Percentiles rank a stretch among this genome's conserved stretches.
These are phyloP conservation scores for Sesbania bispinosa DNA, from an alignment of 306 rosid species.

Conservation along the genomic window DNA sequence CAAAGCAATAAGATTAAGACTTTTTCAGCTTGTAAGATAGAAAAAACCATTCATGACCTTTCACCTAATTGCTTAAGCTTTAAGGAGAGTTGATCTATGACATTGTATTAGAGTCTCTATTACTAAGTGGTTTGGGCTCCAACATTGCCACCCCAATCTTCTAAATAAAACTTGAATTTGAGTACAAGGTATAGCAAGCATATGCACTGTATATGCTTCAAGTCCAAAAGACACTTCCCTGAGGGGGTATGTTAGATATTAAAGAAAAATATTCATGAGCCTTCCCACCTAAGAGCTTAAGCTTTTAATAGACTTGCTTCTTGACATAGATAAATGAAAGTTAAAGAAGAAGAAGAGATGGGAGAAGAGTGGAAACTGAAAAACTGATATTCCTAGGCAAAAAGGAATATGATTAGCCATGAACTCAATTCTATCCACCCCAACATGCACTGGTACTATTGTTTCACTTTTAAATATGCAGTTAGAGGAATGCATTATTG, in stretches of 20 bases:
- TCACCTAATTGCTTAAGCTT: constrained; percentile 4
- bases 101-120: not conserved
- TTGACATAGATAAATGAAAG: not conserved
- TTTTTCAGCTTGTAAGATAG: not conserved
- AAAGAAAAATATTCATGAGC: not conserved
- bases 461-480: not conserved
- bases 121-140: not conserved
- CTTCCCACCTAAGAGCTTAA: not conserved
- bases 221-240: not conserved
- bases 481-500: not conserved
- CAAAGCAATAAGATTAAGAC: constrained; percentile 4
- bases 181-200: not conserved
- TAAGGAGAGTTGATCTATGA: not conserved
- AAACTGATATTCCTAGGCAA: not conserved
- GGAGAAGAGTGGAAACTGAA: not conserved
- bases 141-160: not conserved
- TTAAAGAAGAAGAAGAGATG: not conserved
- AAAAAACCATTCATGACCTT: not conserved
- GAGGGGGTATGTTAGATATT: not conserved
- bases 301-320: no score
- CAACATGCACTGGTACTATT: not conserved
- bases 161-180: not conserved
- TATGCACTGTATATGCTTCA: not conserved
- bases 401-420: not conserved
- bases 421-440: not conserved